Evolutionary conservation across 2,329 filamentous ascomycete genomes (phyloP).

Genomic region (Penicillium crustosum): DNA sequence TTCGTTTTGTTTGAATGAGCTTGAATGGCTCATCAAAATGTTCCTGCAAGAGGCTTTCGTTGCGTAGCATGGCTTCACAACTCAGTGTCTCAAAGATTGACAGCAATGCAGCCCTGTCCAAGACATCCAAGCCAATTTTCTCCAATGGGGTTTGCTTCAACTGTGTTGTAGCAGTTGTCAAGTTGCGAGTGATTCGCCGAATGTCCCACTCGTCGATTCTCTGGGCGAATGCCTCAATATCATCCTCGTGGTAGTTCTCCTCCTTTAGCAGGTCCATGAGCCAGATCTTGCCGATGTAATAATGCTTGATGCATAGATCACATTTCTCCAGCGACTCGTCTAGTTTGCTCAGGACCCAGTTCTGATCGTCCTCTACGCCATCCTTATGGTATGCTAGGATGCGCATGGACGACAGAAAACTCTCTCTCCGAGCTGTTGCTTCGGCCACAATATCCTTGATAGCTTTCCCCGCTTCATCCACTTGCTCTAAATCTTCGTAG

Average conservation of each 20-base stretch:
- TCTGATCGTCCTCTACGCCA: constrained; percentile 59
- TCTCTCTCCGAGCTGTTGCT: constrained; percentile 57
- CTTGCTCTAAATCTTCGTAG: constrained; percentile 59
- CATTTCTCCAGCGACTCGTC: constrained; percentile 63
- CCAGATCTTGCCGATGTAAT: constrained; percentile 67
- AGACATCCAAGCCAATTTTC: constrained; percentile 50
- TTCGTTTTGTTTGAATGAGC: constrained; percentile 73
- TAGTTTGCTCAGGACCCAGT: constrained; percentile 59
- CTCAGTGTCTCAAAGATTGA: constrained; percentile 87
- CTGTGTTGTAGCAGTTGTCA: constrained; percentile 57
- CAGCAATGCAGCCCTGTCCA: constrained; percentile 65
- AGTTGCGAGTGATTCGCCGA: constrained; percentile 59
- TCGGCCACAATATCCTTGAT: constrained; percentile 52
- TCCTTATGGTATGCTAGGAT: constrained; percentile 67
- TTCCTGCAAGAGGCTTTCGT: constrained; percentile 52
- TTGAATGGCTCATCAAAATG: constrained; percentile 82
- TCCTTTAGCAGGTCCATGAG: constrained; percentile 64
- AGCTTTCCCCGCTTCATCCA: constrained; percentile 46
- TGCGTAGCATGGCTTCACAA: constrained; percentile 71
- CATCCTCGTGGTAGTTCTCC: constrained; percentile 54
- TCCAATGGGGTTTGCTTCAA: constrained; percentile 53
- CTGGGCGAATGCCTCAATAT: constrained; percentile 53
- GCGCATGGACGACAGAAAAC: constrained; percentile 66
- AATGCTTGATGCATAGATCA: constrained; percentile 69
- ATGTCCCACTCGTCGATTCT: constrained; percentile 63